These are phyloP conservation scores for Ophiocordyceps robertsii DNA, from an alignment of 2,329 filamentous ascomycete genomes.

Conservation along the genomic window DNA sequence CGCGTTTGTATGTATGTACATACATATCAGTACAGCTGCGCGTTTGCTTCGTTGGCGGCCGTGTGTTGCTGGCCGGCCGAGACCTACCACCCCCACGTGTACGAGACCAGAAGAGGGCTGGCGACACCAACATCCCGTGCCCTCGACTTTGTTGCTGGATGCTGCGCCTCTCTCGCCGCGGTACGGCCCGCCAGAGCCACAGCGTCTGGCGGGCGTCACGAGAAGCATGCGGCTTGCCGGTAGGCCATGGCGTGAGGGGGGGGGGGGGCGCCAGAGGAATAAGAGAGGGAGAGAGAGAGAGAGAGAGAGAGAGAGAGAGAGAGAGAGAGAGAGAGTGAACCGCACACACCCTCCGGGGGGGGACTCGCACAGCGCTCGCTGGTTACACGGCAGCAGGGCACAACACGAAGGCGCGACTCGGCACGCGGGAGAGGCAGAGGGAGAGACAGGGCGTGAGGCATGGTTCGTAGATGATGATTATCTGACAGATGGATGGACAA, in stretches of 20 bases:
- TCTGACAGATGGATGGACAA: slow-evolving; percentile 1
- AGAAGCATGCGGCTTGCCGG: neutral
- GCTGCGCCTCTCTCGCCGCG: neutral
- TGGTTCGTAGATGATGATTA: neutral
- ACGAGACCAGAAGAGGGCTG: neutral
- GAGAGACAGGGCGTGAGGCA: neutral
- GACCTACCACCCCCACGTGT: no score
- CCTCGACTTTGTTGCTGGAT: neutral
- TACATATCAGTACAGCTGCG: no score
- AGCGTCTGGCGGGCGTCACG: neutral
- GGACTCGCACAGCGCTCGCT: neutral
- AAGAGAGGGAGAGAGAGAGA: no score
- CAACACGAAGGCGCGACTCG: neutral
- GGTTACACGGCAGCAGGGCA: neutral
- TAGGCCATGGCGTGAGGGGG: neutral
- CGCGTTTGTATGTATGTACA: no score
- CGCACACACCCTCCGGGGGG: neutral
- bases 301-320: no score
- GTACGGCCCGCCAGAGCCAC: neutral
- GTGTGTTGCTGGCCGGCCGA: no score
- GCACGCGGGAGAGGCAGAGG: neutral
- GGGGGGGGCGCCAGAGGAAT: neutral
- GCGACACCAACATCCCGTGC: neutral
- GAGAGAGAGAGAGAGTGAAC: no score
- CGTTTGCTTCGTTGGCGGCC: no score